These are phyloP conservation scores for Serendipita sp. DNA, from an alignment of 768 basidiomycete genomes.

Conservation along the genomic window DNA sequence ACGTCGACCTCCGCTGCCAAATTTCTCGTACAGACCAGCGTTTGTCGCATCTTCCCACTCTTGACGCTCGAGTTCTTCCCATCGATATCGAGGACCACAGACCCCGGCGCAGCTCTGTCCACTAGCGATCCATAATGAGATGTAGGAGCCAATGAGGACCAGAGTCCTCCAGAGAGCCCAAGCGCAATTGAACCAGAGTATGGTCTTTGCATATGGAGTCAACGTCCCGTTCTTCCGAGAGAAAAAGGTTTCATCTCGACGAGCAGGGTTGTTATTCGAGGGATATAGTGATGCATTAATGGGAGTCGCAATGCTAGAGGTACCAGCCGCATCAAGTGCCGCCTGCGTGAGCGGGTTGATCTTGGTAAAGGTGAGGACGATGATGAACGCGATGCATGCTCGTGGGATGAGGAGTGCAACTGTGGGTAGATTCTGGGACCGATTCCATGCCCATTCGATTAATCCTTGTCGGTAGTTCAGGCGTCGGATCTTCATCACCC, in stretches of 20 bases:
- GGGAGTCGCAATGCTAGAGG: not conserved
- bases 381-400: conserved; percentile 54
- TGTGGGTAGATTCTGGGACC: conserved; percentile 67
- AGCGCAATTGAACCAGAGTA: conserved; percentile 61
- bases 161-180: conserved; percentile 67
- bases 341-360: conserved; percentile 31
- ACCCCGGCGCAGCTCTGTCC: conserved; percentile 65
- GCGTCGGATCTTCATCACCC: not conserved
- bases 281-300: not conserved
- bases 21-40: not conserved
- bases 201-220: conserved; percentile 59
- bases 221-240: conserved; percentile 42
- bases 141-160: conserved; percentile 52
- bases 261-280: not conserved
- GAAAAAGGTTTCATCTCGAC: conserved; percentile 65
- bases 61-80: conserved; percentile 66
- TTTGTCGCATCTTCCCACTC: conserved; percentile 25
- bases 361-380: conserved; percentile 49
- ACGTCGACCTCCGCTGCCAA: not conserved
- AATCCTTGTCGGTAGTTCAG: not conserved
- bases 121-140: conserved; percentile 65
- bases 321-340: conserved; percentile 28
- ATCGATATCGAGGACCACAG: conserved; percentile 66
- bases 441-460: conserved; percentile 5
- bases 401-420: conserved; percentile 71